Evolutionary conservation across 1,284 basidiomycete species (phyloP), one percentile per base, ranked within the genome.

Genomic region (Lentinus polychrous): DNA sequence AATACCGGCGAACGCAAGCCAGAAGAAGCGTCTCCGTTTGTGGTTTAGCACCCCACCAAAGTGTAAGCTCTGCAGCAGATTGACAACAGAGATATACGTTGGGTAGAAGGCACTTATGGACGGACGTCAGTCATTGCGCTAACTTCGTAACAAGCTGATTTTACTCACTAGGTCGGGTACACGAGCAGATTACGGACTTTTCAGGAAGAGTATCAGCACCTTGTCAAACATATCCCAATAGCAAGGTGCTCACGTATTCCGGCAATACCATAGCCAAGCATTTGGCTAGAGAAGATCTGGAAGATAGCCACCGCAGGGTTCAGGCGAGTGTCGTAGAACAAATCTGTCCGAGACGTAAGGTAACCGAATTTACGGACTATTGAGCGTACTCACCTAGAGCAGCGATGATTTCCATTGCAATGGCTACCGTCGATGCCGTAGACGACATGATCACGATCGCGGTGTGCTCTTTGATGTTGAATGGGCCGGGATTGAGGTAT

Each of bases 361-460:
- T 32, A 10, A 23, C 32, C 43, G 23, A 15, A 17, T 3, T 35
- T 15, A 8, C n/a, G 20, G 31, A 36, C n/a, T 10, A 15, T 49
- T 37, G 40, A 64, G 74, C 22, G 70, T 55, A 39, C 39, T 40
- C 12, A 40, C 78, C 72, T 41, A 86, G 73, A 0, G 82, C 81
- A 0, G 83, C 80, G 41, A 86, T 73, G 34, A 88, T 71, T 49
- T 81, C 77, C 42, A 83, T 83, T 1, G 75, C 84, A 37, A 83
- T 71, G 0, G 84, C 83, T 0, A 79, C 77, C 4, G 74, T 74
- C 1, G 79, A 74, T 0, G 83, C 81, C 3, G 84, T 80, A 33
- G 78, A 79, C 1, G 82, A 62, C 79, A 86, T 83, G 55, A 86
- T 83, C 17, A 82, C 73, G 34, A 85, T 78, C 23, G 77, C 76